Base-by-base conservation (phyloP, 148 eudicot species). In the Camellia japonica region DNA sequence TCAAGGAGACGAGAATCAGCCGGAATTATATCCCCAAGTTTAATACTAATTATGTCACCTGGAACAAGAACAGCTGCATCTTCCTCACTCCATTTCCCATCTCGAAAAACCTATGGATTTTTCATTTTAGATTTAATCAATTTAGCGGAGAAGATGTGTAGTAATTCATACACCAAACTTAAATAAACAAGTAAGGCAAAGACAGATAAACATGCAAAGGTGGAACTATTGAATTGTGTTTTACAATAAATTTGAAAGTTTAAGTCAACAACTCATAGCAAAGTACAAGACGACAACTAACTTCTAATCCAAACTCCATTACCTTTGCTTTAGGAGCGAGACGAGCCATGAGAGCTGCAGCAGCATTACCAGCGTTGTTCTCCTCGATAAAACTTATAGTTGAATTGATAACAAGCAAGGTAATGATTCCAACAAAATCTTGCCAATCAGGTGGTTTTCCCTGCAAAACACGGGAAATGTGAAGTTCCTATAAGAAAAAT, bases 391-490 rank as follows among this genome's bases (percentile, higher is more conserved):
- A 87, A 73, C 90, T 87, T 10, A 87, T 87, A 9, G 90, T 87
- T 10, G 90, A 87, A 56, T 87, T 87, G 77, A 87, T 87, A 47
- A 87, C 2, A 20, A 87, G 81, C 44, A 87, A 86, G 73, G 83
- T 83, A 15, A 87, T 79, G 71, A 87, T 87, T 43, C 90, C 90
- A 15, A 87, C 79, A 38, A 87, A 87, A 79, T 87, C 90, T 73
- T 87, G 90, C 90, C 90, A 87, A 81, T 87, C 90, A 54, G 88
- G 90, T 16, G 88, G 88, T 73, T 69, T 84, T 54, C 89, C 89
- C 85, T 87, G 85, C 77, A 77, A 76, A 80, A 80, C 10, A 23
- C 69, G 0, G 47, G 38, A 3, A 67, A 30, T 66, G 20, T 42
- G 44, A 18, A 46, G 52, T 51, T 65, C 80, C 30, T 43, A 49